Percentiles rank a stretch among this genome's conserved stretches.
phyloP scores from a whole-genome alignment of 495 filamentous ascomycete species.

The Rostrohypoxylon terebratum region DNA sequence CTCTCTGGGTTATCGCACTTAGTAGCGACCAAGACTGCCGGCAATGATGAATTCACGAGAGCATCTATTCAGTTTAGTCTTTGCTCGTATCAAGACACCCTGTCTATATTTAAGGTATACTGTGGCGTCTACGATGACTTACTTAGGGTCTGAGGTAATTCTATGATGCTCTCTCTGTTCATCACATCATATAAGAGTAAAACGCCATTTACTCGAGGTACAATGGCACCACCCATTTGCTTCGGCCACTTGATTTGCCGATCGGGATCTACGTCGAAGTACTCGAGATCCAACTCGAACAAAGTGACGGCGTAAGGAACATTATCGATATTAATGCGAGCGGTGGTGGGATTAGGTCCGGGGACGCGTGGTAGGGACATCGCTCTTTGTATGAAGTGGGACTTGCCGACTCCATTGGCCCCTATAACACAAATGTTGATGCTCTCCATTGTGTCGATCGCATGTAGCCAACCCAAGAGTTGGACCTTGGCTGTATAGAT shows the following conservation, averaged over 20 bases:
- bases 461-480: constrained; percentile 14
- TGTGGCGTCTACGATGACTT: constrained; percentile 54
- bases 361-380: constrained; percentile 74
- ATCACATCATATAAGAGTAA: constrained; percentile 88
- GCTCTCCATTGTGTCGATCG: constrained; percentile 62
- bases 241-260: constrained; percentile 84
- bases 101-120: constrained; percentile 12
- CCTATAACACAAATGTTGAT: constrained; percentile 91
- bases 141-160: constrained; percentile 77
- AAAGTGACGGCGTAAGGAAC: constrained; percentile 81
- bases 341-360: constrained; percentile 64
- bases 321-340: constrained; percentile 82
- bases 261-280: constrained; percentile 73
- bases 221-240: constrained; percentile 70
- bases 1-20: constrained; percentile 81
- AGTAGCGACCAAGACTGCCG: constrained; percentile 81
- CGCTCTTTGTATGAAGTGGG: constrained; percentile 85
- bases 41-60: constrained; percentile 72
- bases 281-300: constrained; percentile 78
- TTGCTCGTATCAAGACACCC: constrained; percentile 22
- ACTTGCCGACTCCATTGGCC: constrained; percentile 83
- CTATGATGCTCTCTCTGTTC: constrained; percentile 74
- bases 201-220: constrained; percentile 83
- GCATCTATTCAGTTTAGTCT: constrained; percentile 65
- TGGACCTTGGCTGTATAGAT: constrained; percentile 17